phyloP scores from a whole-genome alignment of 805 yeast species.

The Clavispora santaluciae region DNA sequence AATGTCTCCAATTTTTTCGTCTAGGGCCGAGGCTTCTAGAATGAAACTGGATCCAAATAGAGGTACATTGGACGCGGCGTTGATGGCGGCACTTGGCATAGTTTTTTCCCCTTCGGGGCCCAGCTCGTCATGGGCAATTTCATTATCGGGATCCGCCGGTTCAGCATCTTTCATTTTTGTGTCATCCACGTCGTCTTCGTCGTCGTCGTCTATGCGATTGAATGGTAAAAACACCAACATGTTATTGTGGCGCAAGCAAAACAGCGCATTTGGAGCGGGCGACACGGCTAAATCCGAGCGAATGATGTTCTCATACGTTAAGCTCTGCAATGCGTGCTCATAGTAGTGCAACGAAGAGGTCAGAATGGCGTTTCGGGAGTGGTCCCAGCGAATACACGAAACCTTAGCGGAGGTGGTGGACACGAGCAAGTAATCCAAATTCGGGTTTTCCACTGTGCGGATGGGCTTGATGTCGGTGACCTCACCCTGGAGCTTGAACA shows the following conservation, averaged over 20 bases:
- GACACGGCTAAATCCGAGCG: conserved; percentile 53
- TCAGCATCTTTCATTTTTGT: conserved; percentile 12
- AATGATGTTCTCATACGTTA: conserved; percentile 40
- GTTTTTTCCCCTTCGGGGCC: neutral
- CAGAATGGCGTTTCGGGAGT: conserved; percentile 43
- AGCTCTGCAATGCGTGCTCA: conserved; percentile 58
- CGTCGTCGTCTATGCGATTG: conserved; percentile 36
- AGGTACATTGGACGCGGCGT: conserved; percentile 2
- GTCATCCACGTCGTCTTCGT: conserved; percentile 37
- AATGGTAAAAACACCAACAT: conserved; percentile 70
- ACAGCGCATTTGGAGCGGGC: conserved; percentile 50
- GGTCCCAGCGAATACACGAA: conserved; percentile 71
- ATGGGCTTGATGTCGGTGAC: conserved; percentile 54
- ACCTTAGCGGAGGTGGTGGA: conserved; percentile 73
- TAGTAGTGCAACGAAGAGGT: conserved; percentile 84
- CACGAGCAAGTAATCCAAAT: conserved; percentile 57
- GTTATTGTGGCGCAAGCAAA: conserved; percentile 60
- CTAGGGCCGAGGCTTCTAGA: conserved; percentile 52
- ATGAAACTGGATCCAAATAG: conserved; percentile 54
- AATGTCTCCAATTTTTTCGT: conserved; percentile 55
- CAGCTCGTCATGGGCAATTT: neutral
- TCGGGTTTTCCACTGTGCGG: conserved; percentile 42
- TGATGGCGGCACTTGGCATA: conserved; percentile 1
- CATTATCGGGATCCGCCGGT: conserved; percentile 6
- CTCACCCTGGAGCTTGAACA: conserved; percentile 66